Percentiles rank a stretch among this genome's conserved stretches.
phyloP scores from a whole-genome alignment of 371 early-diverging fungal species.

The Lichtheimia ornata region DNA sequence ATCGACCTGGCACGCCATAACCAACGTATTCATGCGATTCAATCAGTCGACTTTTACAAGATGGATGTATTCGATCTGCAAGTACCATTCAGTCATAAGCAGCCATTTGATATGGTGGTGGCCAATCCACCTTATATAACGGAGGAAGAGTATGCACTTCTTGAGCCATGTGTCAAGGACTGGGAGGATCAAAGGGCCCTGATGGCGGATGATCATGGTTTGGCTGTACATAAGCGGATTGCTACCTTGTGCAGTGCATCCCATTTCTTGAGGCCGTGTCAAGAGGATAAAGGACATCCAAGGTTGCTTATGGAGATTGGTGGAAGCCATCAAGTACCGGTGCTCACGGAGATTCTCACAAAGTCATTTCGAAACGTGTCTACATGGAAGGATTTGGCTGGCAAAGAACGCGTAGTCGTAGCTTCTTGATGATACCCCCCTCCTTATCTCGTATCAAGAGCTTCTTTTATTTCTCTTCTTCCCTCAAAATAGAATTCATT shows the following conservation, averaged over 20 bases:
- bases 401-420: constrained; percentile 58
- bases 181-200: constrained; percentile 91
- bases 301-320: constrained; percentile 82
- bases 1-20: constrained; percentile 56
- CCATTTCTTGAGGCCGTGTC: constrained; percentile 22
- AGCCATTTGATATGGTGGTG: constrained; percentile 64
- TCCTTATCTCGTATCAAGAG: background rate
- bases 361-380: constrained; percentile 52
- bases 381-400: constrained; percentile 78
- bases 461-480: background rate
- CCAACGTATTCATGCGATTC: constrained; percentile 8
- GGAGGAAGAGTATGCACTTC: constrained; percentile 57
- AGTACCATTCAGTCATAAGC: background rate
- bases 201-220: constrained; percentile 71
- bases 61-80: constrained; percentile 46
- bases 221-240: constrained; percentile 64
- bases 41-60: constrained; percentile 35
- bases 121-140: constrained; percentile 95
- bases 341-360: constrained; percentile 41
- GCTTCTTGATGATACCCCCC: constrained; percentile 18
- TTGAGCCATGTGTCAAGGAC: constrained; percentile 73
- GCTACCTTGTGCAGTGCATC: constrained; percentile 37
- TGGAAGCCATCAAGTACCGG: constrained; percentile 64
- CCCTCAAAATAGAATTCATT: background rate
- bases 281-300: constrained; percentile 41